A percentile compares a stretch with the other conserved stretches of the same genome.
Conservation (phyloP, 1,284 basidiomycete species). For the Gomphus sp. region DNA sequence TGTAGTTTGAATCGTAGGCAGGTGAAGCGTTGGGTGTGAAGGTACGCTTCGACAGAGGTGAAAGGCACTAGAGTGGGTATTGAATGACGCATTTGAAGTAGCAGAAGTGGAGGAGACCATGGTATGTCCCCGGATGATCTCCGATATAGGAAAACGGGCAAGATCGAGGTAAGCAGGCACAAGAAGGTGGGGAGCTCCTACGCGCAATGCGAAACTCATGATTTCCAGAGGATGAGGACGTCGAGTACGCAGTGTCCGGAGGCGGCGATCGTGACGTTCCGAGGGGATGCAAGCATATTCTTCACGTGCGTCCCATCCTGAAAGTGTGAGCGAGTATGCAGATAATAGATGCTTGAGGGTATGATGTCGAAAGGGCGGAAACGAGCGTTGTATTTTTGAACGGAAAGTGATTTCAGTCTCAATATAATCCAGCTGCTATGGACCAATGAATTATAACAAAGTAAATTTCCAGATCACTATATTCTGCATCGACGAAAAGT, state of each 20-base stretch:
- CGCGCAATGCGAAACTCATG: background rate
- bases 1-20: background rate
- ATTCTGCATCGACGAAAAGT: no score
- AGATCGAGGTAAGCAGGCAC: conserved; percentile 1
- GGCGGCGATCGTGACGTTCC: background rate
- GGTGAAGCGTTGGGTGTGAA: background rate
- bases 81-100: background rate
- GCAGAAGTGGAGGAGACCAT: background rate
- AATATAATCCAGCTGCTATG: no score
- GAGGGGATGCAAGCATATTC: background rate
- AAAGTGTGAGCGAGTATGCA: background rate
- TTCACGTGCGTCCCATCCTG: background rate
- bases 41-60: no score
- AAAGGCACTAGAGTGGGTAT: background rate
- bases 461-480: no score
- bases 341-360: background rate
- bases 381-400: no score
- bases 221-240: background rate
- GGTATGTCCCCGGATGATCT: background rate
- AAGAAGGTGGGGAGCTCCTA: background rate
- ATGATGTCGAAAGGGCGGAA: background rate
- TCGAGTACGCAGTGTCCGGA: background rate
- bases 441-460: no score
- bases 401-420: no score
- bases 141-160: conserved; percentile 1